Evolutionary conservation across 1,284 basidiomycete species (phyloP).

Genomic region (Xerocomus amazonicus): DNA sequence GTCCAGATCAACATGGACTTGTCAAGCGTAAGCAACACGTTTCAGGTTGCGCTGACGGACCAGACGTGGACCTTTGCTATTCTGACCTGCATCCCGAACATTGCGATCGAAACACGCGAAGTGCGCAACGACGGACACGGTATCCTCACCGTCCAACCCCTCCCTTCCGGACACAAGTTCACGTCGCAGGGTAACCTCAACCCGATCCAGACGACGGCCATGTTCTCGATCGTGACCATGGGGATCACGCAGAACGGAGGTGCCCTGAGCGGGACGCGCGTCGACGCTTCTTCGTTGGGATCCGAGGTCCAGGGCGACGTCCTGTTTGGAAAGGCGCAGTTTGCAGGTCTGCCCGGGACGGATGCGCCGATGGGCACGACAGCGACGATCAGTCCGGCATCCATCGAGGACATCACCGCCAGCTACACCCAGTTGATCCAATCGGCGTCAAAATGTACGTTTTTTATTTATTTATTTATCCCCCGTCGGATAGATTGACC

Average conservation of each 20-base stretch:
- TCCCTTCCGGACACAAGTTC: conserved; percentile 6
- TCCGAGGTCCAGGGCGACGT: conserved; percentile 16
- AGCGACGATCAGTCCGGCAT: conserved; percentile 5
- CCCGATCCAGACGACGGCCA: conserved; percentile 16
- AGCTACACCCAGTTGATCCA: conserved; percentile 21
- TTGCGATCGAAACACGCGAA: conserved; percentile 27
- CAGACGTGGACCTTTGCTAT: conserved; percentile 22
- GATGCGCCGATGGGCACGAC: not conserved
- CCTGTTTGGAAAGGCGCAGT: conserved; percentile 19
- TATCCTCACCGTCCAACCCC: conserved; percentile 21
- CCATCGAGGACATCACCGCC: conserved; percentile 17
- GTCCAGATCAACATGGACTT: conserved; percentile 14
- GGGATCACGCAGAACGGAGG: conserved; percentile 7
- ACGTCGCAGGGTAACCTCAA: conserved; percentile 25
- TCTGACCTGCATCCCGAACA: conserved; percentile 23
- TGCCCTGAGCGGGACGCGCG: not conserved
- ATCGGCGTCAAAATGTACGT: conserved; percentile 23
- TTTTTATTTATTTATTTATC: not conserved
- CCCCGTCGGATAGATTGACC: too few relatives aligned
- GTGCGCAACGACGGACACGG: conserved; percentile 24
- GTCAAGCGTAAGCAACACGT: conserved; percentile 8
- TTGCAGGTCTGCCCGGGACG: conserved; percentile 1
- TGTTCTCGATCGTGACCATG: conserved; percentile 20
- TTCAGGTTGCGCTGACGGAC: conserved; percentile 16
- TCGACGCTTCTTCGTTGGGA: conserved; percentile 4